A percentile compares a stretch with the other conserved stretches of the same genome.
phyloP scores from a whole-genome alignment of 805 yeast species.

The Peterozyma toletana region DNA sequence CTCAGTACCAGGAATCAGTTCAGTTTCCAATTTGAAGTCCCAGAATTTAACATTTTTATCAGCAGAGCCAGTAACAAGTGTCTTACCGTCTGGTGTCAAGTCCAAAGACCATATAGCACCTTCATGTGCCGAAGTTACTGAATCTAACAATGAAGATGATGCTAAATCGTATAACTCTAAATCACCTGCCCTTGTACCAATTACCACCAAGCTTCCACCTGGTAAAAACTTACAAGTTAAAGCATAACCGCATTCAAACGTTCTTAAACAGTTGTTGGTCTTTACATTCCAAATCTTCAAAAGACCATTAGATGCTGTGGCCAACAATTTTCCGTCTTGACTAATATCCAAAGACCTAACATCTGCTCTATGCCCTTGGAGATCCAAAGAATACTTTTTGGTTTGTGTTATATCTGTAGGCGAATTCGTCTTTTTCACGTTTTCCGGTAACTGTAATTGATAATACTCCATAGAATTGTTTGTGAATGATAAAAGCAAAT shows the following conservation, averaged over 20 bases:
- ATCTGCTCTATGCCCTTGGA: slow-evolving; percentile 86
- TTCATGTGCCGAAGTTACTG: slow-evolving; percentile 68
- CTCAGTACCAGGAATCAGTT: slow-evolving; percentile 63
- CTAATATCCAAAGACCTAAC: slow-evolving; percentile 78
- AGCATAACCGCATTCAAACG: slow-evolving; percentile 86
- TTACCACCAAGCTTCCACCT: slow-evolving; percentile 80
- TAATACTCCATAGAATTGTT: slow-evolving; percentile 75
- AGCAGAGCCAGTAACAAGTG: slow-evolving; percentile 86
- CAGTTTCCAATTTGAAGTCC: slow-evolving; percentile 68
- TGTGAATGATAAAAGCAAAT: slow-evolving; percentile 56
- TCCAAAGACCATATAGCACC: slow-evolving; percentile 91
- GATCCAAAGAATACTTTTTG: slow-evolving; percentile 55
- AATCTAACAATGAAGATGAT: slow-evolving; percentile 64
- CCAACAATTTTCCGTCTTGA: slow-evolving; percentile 70
- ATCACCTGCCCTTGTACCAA: slow-evolving; percentile 85
- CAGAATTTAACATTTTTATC: slow-evolving; percentile 89
- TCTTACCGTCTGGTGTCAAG: slow-evolving; percentile 76
- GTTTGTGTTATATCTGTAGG: slow-evolving; percentile 29
- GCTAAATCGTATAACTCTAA: slow-evolving; percentile 83
- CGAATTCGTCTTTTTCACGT: slow-evolving; percentile 39
- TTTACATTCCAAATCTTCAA: slow-evolving; percentile 83
- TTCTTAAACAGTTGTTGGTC: slow-evolving; percentile 70
- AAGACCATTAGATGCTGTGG: slow-evolving; percentile 86
- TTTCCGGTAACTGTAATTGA: slow-evolving; percentile 48
- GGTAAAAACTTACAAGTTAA: slow-evolving; percentile 77